Conservation (phyloP, 306 rosid species). For the Cercis canadensis region DNA sequence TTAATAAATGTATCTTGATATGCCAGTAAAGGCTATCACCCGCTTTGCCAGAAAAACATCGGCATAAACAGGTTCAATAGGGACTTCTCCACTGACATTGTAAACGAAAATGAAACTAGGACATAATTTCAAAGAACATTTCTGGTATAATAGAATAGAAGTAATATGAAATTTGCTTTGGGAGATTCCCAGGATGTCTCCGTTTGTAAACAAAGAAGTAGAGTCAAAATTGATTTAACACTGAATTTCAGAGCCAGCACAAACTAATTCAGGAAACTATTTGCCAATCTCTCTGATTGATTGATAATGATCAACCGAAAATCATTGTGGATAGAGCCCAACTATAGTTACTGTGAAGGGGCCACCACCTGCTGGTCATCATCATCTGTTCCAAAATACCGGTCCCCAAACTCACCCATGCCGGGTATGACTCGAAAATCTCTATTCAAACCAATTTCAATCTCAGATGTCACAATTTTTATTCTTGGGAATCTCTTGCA, state of each 20-base stretch:
- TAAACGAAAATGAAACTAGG: conserved; percentile 17
- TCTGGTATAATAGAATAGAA: conserved; percentile 17
- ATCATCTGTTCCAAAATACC: conserved; percentile 97
- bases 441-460: conserved; percentile 77
- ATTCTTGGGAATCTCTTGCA: conserved; percentile 91
- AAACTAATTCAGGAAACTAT: conserved; percentile 37
- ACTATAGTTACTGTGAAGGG: conserved; percentile 47
- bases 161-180: conserved; percentile 34
- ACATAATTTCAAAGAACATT: conserved; percentile 1
- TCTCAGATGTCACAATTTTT: conserved; percentile 97
- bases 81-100: too few species aligned
- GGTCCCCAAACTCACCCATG: conserved; percentile 99
- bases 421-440: conserved; percentile 95
- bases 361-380: conserved; percentile 61
- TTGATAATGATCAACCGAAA: conserved; percentile 37
- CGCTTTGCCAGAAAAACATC: too few species aligned
- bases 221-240: conserved; percentile 53
- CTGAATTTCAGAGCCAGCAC: conserved; percentile 33
- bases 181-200: conserved; percentile 22
- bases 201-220: conserved; percentile 27
- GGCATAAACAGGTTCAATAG: too few species aligned
- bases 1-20: conserved; percentile 12
- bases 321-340: conserved; percentile 31
- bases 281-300: conserved; percentile 1
- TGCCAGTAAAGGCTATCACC: neutral